Conservation (phyloP, 352 stramenopile species). For the Saprolegnia diclina region DNA sequence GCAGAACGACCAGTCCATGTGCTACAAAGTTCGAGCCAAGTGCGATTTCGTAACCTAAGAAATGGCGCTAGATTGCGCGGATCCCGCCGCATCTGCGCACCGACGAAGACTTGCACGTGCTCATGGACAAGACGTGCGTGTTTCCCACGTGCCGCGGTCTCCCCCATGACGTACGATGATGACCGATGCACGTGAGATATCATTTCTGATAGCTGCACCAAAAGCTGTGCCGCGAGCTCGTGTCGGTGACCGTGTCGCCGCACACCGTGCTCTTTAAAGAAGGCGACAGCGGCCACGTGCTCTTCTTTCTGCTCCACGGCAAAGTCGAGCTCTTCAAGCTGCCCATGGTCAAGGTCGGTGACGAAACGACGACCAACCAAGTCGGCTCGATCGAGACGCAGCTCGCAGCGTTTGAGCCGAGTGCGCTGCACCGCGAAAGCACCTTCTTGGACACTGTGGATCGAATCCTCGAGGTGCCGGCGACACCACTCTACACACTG, state of each 20-base stretch:
- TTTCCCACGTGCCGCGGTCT: constrained; percentile 12
- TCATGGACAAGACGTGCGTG: constrained; percentile 15
- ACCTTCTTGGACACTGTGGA: constrained; percentile 12
- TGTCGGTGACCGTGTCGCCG: neutral
- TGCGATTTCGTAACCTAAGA: neutral
- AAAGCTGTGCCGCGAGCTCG: constrained; percentile 1
- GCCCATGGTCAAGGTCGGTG: constrained; percentile 9
- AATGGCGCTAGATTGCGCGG: constrained; percentile 2
- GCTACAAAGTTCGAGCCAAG: constrained; percentile 7
- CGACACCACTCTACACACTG: constrained; percentile 16
- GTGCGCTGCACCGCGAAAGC: constrained; percentile 3
- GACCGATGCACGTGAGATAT: neutral
- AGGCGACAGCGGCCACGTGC: neutral
- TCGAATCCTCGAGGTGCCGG: neutral
- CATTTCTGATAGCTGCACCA: constrained; percentile 9
- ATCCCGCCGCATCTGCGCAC: constrained; percentile 7
- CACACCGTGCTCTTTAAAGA: constrained; percentile 19
- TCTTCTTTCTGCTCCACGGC: constrained; percentile 23
- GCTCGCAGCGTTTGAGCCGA: neutral
- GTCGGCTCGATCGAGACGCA: constrained; percentile 6
- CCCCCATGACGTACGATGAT: neutral
- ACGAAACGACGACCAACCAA: neutral
- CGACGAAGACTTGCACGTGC: constrained; percentile 8
- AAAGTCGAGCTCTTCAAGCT: constrained; percentile 17
- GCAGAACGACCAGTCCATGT: constrained; percentile 8